A percentile compares a stretch with the other conserved stretches of the same genome.
Evolutionary conservation across 2,329 filamentous ascomycete genomes (phyloP).

Genomic region (Pezicula radicicola): DNA sequence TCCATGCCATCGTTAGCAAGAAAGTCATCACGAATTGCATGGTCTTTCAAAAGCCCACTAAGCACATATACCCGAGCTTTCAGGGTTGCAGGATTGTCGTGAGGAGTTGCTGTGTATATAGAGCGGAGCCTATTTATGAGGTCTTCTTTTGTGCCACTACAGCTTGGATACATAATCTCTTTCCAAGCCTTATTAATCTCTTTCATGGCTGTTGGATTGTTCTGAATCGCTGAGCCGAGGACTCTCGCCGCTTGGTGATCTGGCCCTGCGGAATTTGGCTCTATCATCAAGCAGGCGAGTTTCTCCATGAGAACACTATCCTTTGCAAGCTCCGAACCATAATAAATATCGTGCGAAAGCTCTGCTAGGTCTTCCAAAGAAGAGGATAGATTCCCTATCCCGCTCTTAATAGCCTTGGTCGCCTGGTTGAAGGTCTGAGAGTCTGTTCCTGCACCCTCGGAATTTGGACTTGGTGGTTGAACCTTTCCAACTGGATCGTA

Average conservation of each 20-base stretch:
- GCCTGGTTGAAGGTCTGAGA: constrained; percentile 43
- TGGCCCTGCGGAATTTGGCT: constrained; percentile 19
- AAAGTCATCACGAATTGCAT: constrained; percentile 51
- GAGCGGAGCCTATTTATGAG: constrained; percentile 14
- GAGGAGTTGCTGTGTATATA: constrained; percentile 18
- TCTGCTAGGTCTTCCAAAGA: constrained; percentile 57
- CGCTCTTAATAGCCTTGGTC: constrained; percentile 46
- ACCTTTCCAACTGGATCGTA: constrained; percentile 57
- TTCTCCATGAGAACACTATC: constrained; percentile 49
- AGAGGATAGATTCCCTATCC: constrained; percentile 23
- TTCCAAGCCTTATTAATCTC: constrained; percentile 48
- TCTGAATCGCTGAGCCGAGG: constrained; percentile 56
- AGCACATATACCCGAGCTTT: constrained; percentile 45
- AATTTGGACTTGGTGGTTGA: constrained; percentile 45
- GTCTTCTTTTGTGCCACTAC: constrained; percentile 8
- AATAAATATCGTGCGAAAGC: constrained; percentile 67
- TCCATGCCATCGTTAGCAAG: constrained; percentile 51
- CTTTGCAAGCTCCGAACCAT: constrained; percentile 60
- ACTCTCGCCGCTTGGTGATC: constrained; percentile 49
- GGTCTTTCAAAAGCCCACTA: constrained; percentile 53
- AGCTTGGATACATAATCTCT: constrained; percentile 23
- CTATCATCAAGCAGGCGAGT: constrained; percentile 54
- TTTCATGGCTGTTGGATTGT: constrained; percentile 60
- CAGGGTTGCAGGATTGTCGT: constrained; percentile 23
- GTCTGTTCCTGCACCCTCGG: constrained; percentile 31